Conservation (phyloP, 2,329 filamentous ascomycete species). For the Phialocephala subalpina region DNA sequence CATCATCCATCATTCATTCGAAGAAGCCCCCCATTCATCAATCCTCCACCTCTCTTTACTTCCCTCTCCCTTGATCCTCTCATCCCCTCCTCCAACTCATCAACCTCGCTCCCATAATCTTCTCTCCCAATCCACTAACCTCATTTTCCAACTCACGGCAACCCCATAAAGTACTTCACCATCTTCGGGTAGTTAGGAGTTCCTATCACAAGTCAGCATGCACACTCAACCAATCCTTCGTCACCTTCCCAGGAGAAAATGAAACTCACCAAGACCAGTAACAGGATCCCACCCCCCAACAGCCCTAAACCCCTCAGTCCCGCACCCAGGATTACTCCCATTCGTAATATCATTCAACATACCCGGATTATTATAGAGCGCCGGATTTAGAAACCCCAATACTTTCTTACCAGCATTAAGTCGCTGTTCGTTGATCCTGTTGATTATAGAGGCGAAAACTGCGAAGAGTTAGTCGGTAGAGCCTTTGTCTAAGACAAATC, state of each 20-base stretch:
- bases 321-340: constrained; percentile 51
- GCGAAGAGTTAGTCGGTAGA: neutral
- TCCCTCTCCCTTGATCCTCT: neutral
- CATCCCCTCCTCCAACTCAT: neutral
- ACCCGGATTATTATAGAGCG: constrained; percentile 45
- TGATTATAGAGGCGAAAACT: constrained; percentile 60
- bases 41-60: neutral
- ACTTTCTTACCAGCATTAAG: constrained; percentile 55
- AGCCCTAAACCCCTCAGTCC: constrained; percentile 40
- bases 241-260: too few species aligned
- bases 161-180: constrained; percentile 14
- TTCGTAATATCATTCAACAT: constrained; percentile 45
- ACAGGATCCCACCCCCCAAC: constrained; percentile 48
- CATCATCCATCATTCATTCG: neutral
- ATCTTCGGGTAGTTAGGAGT: constrained; percentile 40
- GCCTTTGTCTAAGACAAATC: too few species aligned
- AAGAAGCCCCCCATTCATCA: neutral
- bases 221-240: too few species aligned
- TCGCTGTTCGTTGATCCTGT: constrained; percentile 68
- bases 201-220: constrained; percentile 32
- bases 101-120: too few species aligned
- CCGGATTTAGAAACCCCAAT: constrained; percentile 53
- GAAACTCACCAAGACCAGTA: constrained; percentile 45
- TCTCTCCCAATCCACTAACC: too few species aligned
- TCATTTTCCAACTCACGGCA: constrained; percentile 10